A percentile compares a stretch with the other conserved stretches of the same genome.
phyloP scores from a whole-genome alignment of 768 basidiomycete genomes.

The Polyporus arcularius region DNA sequence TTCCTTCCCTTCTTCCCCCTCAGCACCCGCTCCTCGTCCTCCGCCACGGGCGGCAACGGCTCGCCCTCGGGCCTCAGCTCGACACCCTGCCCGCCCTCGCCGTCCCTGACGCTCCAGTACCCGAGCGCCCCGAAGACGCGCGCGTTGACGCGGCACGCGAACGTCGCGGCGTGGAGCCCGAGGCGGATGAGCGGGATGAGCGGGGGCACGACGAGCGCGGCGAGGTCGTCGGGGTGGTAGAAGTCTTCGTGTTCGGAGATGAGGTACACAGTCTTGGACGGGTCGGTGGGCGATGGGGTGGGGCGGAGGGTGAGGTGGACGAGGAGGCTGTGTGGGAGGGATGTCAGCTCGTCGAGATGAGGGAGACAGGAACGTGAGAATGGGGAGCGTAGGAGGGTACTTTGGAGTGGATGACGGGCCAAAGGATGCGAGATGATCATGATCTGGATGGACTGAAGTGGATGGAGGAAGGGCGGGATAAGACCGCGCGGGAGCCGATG shows the following conservation, averaged over 20 bases:
- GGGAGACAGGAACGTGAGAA: background rate
- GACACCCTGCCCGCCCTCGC: conserved; percentile 20
- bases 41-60: conserved; percentile 10
- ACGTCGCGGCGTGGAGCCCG: conserved; percentile 29
- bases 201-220: conserved; percentile 45
- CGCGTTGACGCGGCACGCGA: conserved; percentile 25
- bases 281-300: conserved; percentile 6
- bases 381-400: no score
- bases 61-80: conserved; percentile 16
- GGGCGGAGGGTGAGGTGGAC: conserved; percentile 50
- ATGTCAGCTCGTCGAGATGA: background rate
- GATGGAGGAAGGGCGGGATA: no score
- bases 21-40: background rate
- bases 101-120: conserved; percentile 16
- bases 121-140: conserved; percentile 14
- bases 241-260: conserved; percentile 62
- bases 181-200: conserved; percentile 39
- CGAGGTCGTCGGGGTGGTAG: conserved; percentile 55
- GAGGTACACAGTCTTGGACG: conserved; percentile 42
- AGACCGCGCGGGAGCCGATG: background rate
- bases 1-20: background rate
- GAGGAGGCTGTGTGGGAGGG: conserved; percentile 38
- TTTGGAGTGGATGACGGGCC: no score
- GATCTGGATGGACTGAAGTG: no score
- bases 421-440: no score